These are phyloP conservation scores for Paraleonurus japonicus DNA, from an alignment of 257 asterid genomes.

Conservation along the genomic window DNA sequence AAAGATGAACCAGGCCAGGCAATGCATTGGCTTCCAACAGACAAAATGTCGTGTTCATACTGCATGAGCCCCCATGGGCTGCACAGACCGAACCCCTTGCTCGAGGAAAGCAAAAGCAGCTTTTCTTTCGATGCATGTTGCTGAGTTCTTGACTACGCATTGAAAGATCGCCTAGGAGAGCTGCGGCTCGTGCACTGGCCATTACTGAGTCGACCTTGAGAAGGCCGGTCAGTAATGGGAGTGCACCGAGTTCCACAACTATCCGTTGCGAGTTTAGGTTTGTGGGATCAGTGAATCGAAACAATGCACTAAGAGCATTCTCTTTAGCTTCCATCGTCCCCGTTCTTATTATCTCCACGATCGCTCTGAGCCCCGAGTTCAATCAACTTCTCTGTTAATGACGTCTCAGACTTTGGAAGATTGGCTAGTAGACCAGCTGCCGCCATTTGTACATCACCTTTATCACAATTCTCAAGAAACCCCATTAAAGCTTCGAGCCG, in stretches of 20 bases:
- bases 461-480: slow-evolving; percentile 50
- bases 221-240: slow-evolving; percentile 40
- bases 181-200: slow-evolving; percentile 61
- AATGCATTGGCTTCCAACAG: slow-evolving; percentile 45
- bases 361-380: slow-evolving; percentile 59
- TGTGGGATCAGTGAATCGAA: slow-evolving; percentile 63
- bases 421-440: slow-evolving; percentile 68
- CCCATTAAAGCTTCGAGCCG: slow-evolving; percentile 56
- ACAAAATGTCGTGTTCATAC: slow-evolving; percentile 46
- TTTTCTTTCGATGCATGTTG: slow-evolving; percentile 10
- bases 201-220: slow-evolving; percentile 47
- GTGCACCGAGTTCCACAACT: slow-evolving; percentile 42
- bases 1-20: slow-evolving; percentile 42
- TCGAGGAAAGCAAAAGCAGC: slow-evolving; percentile 32
- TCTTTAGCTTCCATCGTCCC: slow-evolving; percentile 56
- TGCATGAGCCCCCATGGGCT: slow-evolving; percentile 53
- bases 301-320: slow-evolving; percentile 61
- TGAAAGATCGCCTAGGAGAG: slow-evolving; percentile 57
- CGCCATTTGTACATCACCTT: slow-evolving; percentile 57
- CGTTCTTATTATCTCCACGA: slow-evolving; percentile 37
- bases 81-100: slow-evolving; percentile 31
- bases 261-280: slow-evolving; percentile 41
- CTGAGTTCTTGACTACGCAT: slow-evolving; percentile 57
- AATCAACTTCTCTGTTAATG: slow-evolving; percentile 46
- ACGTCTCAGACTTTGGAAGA: slow-evolving; percentile 58